A percentile compares a stretch with the other conserved stretches of the same genome.
Evolutionary conservation across 176 grass and related monocot species (phyloP).

Genomic region (Urochloa ruziziensis): DNA sequence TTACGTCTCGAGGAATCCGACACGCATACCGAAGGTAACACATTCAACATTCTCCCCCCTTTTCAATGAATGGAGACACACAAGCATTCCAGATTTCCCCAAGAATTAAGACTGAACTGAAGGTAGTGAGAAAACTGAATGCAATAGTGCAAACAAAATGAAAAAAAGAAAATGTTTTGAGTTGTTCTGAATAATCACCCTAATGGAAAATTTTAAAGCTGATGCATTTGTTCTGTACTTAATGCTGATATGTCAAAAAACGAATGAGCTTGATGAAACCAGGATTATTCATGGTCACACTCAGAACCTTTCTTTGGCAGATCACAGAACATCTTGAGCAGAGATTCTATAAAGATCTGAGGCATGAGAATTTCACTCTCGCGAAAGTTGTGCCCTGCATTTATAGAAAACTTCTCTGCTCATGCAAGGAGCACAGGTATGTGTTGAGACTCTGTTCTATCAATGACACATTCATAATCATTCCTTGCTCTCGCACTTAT

Average conservation of each 20-base stretch:
- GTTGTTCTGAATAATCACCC: not conserved
- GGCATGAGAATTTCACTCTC: conserved; percentile 62
- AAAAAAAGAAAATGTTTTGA: not conserved
- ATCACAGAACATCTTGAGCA: conserved; percentile 85
- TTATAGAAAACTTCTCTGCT: conserved; percentile 81
- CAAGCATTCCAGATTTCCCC: no score
- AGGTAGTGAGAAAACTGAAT: not conserved
- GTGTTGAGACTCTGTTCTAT: conserved; percentile 29
- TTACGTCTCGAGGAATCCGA: conserved; percentile 84
- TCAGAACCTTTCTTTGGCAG: conserved; percentile 31
- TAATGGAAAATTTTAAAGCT: not conserved
- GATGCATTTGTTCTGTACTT: not conserved
- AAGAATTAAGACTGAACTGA: not conserved
- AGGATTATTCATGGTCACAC: not conserved
- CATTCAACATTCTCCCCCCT: not conserved
- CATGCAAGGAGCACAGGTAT: conserved; percentile 93
- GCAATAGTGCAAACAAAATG: not conserved
- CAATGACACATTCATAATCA: not conserved
- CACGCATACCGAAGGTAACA: conserved; percentile 80
- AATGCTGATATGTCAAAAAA: not conserved
- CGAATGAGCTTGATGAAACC: not conserved
- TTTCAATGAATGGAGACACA: not conserved
- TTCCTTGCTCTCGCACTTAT: conserved; percentile 23
- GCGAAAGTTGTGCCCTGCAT: conserved; percentile 87
- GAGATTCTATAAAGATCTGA: conserved; percentile 93